Base-by-base conservation (phyloP, 306 rosid species). In the Carpinus viminea region DNA sequence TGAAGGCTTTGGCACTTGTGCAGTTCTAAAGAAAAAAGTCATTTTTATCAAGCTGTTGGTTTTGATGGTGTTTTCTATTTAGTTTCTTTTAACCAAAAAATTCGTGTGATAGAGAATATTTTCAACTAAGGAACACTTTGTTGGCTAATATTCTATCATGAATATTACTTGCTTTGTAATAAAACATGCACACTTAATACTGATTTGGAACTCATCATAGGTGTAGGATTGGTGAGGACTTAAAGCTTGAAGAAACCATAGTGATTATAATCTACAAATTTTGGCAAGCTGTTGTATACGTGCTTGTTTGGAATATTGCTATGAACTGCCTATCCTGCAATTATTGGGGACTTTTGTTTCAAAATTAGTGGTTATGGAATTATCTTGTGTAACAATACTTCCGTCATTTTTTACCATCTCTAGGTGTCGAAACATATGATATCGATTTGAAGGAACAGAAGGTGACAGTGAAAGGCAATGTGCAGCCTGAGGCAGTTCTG, bases 361-460 rank as follows among this genome's bases (percentile, higher is more conserved):
- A 7, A 31, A 45, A 4, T 10, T 21, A 20, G 64, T 31, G 5
- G 43, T 53, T 51, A 53, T 74, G 0, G 26, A 24, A 24, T 59
- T 31, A 10, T 52, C 17, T 74, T 75, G 46, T 15, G 50, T 59
- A 38, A 47, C 70, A n/a, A 55, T 74, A 71, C 54, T 16, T 55
- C 10, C 31, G 74, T 5, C 73, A 62, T 75, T 62, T 74, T 20
- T 69, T 34, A 13, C 56, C 21, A 76, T 81, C 21, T 81, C 21
- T 87, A 96, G 99, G 98, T 68, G 97, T 96, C 26, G 98, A 96
- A 51, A 85, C 98, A 28, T 96, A 79, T 76, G 99, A 96, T 85
- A 83, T 96, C 65, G 94, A 93, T 76, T 79, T 96, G 72, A 87
- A 96, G 81, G 91, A 91, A 12, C 98, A 96, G 73, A 96, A 93